phyloP scores from a whole-genome alignment of 768 basidiomycete species.

The Auricularia cornea region DNA sequence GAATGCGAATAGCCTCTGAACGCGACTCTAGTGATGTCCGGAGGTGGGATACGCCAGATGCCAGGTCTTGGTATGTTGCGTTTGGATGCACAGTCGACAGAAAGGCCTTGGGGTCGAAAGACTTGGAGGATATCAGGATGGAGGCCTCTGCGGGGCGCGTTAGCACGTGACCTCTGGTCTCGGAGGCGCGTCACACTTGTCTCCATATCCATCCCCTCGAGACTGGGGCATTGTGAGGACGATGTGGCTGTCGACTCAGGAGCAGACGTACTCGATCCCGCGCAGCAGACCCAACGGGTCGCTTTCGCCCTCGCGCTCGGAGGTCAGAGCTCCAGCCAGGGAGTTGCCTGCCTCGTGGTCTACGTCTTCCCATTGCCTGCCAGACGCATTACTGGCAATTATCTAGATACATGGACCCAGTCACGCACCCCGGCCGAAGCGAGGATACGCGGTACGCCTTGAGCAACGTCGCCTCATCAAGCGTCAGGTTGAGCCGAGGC shows the following conservation, averaged over 20 bases:
- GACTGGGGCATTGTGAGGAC: conserved; percentile 26
- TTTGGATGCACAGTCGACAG: conserved; percentile 88
- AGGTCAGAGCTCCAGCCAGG: conserved; percentile 58
- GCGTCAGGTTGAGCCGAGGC: conserved; percentile 57
- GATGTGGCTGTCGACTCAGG: conserved; percentile 4
- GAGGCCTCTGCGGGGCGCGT: conserved; percentile 49
- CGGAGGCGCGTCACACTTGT: conserved; percentile 46
- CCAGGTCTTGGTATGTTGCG: conserved; percentile 88
- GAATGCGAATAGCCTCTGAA: conserved; percentile 86
- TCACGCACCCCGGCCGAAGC: conserved; percentile 59
- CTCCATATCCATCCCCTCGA: conserved; percentile 66
- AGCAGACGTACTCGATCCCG: conserved; percentile 1
- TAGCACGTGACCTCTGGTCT: conserved; percentile 3
- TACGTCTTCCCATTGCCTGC: conserved; percentile 82
- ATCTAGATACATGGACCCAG: not conserved
- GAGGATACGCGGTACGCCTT: conserved; percentile 82
- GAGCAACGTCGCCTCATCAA: conserved; percentile 76
- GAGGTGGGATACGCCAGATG: conserved; percentile 64
- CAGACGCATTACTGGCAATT: not conserved
- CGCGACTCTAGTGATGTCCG: conserved; percentile 78
- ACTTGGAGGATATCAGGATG: conserved; percentile 81
- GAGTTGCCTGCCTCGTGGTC: conserved; percentile 79
- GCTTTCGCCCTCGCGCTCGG: conserved; percentile 44
- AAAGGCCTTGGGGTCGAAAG: conserved; percentile 93
- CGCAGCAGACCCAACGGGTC: conserved; percentile 72